Base-by-base conservation (phyloP, 139 green algal species). In the Tetradesmus lagerheimii region DNA sequence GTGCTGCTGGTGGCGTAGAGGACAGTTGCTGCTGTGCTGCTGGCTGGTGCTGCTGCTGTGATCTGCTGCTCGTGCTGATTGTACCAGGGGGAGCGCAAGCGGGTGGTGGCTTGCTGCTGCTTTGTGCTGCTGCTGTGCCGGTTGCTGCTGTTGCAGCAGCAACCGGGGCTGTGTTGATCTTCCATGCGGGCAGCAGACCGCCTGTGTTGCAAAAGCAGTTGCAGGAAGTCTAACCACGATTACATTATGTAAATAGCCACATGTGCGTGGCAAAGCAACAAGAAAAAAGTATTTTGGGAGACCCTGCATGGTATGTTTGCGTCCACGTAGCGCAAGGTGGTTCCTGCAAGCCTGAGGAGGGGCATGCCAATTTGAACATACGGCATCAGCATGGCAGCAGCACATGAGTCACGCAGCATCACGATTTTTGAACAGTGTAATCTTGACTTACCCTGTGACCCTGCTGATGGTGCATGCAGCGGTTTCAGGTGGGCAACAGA, bases 401-500 rank as follows among this genome's bases (percentile, higher is more conserved):
- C 11, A 8, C 43, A 62, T 62, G 47, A 11, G 20, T 18, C 47
- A 62, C 12, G 8, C 47, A 62, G 47, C 47, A 62, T 1, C 18
- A 62, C 8, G 47, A 20, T n/a, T n/a, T n/a, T n/a, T n/a, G n/a
- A n/a, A 16, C 20, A 20, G 20, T 23, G 43, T 62, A 20, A 20
- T 18, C 18, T 14, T 29, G 2, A 23, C 43, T 85, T 18, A 87
- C 81, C 53, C 31, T 57, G 16, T 27, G 50, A 34, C 31, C 41
- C 41, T 53, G 57, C 31, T 41, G 82, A 39, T n/a, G 64, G 83
- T 25, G 64, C 62, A n/a, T 80, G 64, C 62, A 88, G 83, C 12
- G 83, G 83, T 23, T 80, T 88, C 35, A 88, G 38, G 23, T 88
- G 83, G 5, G 83, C 83, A 34, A 80, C 83, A 43, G 83, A 88